These are phyloP conservation scores for Phytopythium mirpurense DNA, from an alignment of 352 stramenopile species.

Conservation along the genomic window DNA sequence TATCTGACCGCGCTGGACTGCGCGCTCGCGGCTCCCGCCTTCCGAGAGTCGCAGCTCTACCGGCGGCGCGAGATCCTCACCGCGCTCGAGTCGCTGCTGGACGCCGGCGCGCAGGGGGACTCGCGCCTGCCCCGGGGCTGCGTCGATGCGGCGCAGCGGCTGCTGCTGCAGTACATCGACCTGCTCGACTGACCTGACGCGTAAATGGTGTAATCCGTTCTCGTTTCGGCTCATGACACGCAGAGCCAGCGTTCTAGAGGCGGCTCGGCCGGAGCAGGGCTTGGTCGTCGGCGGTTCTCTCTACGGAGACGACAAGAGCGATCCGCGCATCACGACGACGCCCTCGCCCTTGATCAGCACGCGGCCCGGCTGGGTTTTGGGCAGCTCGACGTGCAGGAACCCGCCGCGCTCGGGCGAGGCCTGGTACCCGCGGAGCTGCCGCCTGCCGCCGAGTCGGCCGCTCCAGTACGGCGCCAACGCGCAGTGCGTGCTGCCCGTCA, in stretches of 20 bases:
- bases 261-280: too few species aligned
- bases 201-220: too few species aligned
- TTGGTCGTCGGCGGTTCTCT: background rate
- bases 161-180: conserved; percentile 56
- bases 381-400: conserved; percentile 18
- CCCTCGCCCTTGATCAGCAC: conserved; percentile 29
- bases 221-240: background rate
- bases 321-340: conserved; percentile 2
- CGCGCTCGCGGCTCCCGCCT: conserved; percentile 37
- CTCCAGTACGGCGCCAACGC: conserved; percentile 79
- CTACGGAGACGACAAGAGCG: background rate
- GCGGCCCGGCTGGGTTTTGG: conserved; percentile 6
- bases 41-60: conserved; percentile 44
- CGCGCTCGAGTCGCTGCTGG: conserved; percentile 47
- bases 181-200: conserved; percentile 48
- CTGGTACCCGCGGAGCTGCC: conserved; percentile 19
- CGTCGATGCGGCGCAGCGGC: conserved; percentile 28
- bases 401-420: conserved; percentile 19
- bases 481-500: conserved; percentile 88
- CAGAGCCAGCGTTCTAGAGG: too few species aligned
- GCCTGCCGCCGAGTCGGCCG: conserved; percentile 14
- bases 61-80: conserved; percentile 46
- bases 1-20: conserved; percentile 49
- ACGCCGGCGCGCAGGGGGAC: conserved; percentile 29
- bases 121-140: conserved; percentile 28